phyloP scores from a whole-genome alignment of 1,284 basidiomycete genomes.

The Cystobasidiaceae sp. region DNA sequence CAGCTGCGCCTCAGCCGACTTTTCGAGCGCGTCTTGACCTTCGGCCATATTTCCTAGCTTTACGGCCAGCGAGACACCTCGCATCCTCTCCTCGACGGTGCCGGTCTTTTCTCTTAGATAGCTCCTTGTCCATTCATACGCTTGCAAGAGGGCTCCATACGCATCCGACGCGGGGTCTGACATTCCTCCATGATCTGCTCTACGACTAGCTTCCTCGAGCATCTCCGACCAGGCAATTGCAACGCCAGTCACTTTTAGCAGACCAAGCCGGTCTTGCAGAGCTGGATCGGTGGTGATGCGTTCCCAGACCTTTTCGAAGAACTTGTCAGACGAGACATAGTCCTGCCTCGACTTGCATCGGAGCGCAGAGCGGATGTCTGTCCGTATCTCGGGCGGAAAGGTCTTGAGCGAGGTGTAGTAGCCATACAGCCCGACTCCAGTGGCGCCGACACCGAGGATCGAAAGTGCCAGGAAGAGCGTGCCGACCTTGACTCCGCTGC shows the following conservation, averaged over 20 bases:
- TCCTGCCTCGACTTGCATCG: constrained; percentile 44
- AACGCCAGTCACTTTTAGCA: constrained; percentile 45
- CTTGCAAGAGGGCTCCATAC: constrained; percentile 40
- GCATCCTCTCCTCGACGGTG: constrained; percentile 30
- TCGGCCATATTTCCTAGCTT: constrained; percentile 30
- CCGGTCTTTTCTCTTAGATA: constrained; percentile 24
- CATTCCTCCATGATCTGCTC: constrained; percentile 9
- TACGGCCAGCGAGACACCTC: constrained; percentile 31
- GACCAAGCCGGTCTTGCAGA: constrained; percentile 33
- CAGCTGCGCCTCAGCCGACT: constrained; percentile 42
- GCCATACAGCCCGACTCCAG: constrained; percentile 44
- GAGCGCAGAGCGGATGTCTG: constrained; percentile 44
- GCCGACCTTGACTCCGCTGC: constrained; percentile 27
- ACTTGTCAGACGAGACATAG: constrained; percentile 38
- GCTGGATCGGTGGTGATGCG: constrained; percentile 34
- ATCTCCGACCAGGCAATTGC: constrained; percentile 43
- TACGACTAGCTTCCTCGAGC: constrained; percentile 38
- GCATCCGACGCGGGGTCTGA: background rate
- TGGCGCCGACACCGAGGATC: constrained; percentile 42
- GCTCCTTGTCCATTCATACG: constrained; percentile 38
- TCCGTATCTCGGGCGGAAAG: constrained; percentile 45
- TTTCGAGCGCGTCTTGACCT: background rate
- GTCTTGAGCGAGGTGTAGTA: constrained; percentile 45
- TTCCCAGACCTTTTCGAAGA: constrained; percentile 41
- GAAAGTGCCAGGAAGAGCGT: constrained; percentile 34